Percentiles rank a stretch among this genome's conserved stretches.
Evolutionary conservation across 129 eudicot species (phyloP).

Genomic region (Lactuca saligna): DNA sequence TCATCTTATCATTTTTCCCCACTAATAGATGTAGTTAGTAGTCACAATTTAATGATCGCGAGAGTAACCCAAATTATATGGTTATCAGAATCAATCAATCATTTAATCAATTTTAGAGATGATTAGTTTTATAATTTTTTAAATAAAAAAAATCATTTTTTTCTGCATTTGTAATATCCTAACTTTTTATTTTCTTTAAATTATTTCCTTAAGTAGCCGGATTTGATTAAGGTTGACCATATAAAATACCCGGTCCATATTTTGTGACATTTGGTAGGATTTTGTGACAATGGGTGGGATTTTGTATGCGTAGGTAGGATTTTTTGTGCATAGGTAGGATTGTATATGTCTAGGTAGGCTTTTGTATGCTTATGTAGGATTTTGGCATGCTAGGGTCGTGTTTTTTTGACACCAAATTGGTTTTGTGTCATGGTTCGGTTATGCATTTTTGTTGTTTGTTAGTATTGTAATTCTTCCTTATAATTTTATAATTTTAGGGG

Average conservation of each 20-base stretch:
- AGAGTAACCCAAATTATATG: slow-evolving; percentile 5
- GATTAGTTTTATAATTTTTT: no score
- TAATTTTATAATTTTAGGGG: neutral
- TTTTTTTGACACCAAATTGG: no score
- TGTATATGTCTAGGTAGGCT: neutral
- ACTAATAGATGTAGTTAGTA: neutral
- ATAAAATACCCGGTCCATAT: no score
- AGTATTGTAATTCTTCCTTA: no score
- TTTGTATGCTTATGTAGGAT: neutral
- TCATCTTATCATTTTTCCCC: neutral
- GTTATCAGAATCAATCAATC: neutral
- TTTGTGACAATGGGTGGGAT: neutral
- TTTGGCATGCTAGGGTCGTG: neutral
- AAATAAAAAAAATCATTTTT: no score
- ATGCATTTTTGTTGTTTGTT: no score
- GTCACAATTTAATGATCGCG: neutral
- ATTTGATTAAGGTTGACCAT: neutral
- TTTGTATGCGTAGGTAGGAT: neutral
- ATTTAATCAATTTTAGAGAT: no score
- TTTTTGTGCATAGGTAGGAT: no score
- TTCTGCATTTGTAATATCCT: neutral
- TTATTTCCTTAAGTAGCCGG: no score
- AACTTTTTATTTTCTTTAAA: no score
- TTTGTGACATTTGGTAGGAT: neutral
- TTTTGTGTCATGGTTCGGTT: no score